These are phyloP conservation scores for Rubus idaeus DNA, from an alignment of 306 rosid genomes.

Conservation along the genomic window DNA sequence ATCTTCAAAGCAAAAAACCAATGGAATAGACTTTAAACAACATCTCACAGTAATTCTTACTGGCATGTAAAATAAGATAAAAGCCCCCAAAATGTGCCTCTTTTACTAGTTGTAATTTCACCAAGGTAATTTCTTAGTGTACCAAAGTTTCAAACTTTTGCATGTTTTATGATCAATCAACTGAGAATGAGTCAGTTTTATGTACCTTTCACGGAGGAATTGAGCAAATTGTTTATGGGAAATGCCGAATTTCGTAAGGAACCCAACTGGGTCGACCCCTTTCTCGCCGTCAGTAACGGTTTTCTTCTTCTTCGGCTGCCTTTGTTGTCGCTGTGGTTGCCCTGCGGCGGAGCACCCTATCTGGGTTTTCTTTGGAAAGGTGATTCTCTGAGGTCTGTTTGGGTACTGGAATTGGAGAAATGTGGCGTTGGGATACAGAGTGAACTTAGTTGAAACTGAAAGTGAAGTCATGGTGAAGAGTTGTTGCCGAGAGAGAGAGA, in stretches of 20 bases:
- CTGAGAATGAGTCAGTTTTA: background rate
- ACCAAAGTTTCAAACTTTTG: slow-evolving; percentile 2
- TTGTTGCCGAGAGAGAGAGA: background rate
- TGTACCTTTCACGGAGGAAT: slow-evolving; percentile 88
- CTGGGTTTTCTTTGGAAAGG: slow-evolving; percentile 43
- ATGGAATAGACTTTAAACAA: background rate
- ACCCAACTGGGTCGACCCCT: slow-evolving; percentile 81
- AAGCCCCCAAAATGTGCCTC: background rate
- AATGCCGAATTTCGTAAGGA: slow-evolving; percentile 74
- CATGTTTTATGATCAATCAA: slow-evolving; percentile 8
- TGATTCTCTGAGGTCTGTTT: slow-evolving; percentile 33
- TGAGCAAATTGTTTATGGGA: slow-evolving; percentile 74
- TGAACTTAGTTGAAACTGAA: slow-evolving; percentile 40
- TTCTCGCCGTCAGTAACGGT: slow-evolving; percentile 45
- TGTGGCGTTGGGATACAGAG: slow-evolving; percentile 27
- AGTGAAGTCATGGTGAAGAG: slow-evolving; percentile 47
- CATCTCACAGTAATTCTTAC: background rate
- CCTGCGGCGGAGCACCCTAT: slow-evolving; percentile 64
- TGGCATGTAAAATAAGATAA: background rate
- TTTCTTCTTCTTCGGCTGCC: slow-evolving; percentile 29
- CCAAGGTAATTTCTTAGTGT: background rate
- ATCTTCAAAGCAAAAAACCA: background rate
- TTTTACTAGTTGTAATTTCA: background rate
- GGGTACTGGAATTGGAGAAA: slow-evolving; percentile 40
- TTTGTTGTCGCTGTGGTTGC: slow-evolving; percentile 43